Evolutionary conservation across 768 basidiomycete genomes (phyloP), one percentile per base, ranked within the genome.

Genomic region (Termitomyces sp.): DNA sequence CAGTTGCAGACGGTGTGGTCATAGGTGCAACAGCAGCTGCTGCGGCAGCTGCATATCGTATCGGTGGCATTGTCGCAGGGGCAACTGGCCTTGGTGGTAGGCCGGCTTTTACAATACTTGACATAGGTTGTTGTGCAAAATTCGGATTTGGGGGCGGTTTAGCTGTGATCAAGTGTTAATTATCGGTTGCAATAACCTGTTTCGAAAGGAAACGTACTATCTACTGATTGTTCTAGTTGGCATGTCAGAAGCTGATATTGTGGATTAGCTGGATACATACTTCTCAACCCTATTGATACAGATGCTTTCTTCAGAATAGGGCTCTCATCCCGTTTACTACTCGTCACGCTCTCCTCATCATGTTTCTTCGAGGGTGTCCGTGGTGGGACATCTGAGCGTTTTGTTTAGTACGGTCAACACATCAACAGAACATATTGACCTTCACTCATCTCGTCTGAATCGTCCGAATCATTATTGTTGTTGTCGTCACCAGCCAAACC

Each of bases 41-140:
- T 2, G 94, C 95, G 0, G 93, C 94, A n/a, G 92, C 84, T 33
- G 96, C 88, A 68, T 97, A 97, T 51, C 90, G 81, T 67, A 95
- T 90, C 13, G 93, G 89, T 45, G 92, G 89, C 56, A 92, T 70
- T 22, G 79, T 69, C 33, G 77, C 78, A 62, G 81, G 82, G 63
- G 79, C 80, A 54, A 78, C 82, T 58, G 78, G 80, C 55, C 81
- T 76, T 62, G 82, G 69, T 55, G 75, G 68, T n/a, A 91, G 70
- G 22, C 85, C 82, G 35, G 83, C 82, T 71, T 94, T 94, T 62
- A 94, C 73, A 63, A 94, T 88, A 54, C 76, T 83, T 60, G 82
- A 68, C 80, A 83, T 81, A 6, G 92, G 89, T 64, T 92, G 90
- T 58, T 88, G 85, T 2, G 82, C 77, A 71, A 94, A 92, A 66